Base-by-base conservation (phyloP, 306 rosid species). In the Sophora flavescens region DNA sequence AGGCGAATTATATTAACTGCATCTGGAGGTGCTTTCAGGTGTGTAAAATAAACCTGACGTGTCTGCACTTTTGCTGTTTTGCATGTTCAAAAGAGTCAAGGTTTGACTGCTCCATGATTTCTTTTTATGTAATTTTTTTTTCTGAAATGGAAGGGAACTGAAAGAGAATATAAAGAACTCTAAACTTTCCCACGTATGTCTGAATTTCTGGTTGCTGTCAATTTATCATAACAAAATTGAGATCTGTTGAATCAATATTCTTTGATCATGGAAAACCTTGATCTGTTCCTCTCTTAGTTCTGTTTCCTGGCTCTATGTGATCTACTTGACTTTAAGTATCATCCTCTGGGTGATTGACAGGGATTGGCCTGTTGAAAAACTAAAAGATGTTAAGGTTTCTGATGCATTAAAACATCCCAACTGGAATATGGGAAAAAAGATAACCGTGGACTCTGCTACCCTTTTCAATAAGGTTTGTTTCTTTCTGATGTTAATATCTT, bases 341-440 rank as follows among this genome's bases (percentile, higher is more conserved):
- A 13, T 39, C 26, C 47, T 5, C 54, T 71, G 50, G 48, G 7
- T 76, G 78, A 59, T 57, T 72, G 70, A 41, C 84, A 95, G 99
- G 89, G 99, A 95, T 86, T 92, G 59, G 93, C 97, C 99, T 2
- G 99, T 92, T 80, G 97, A 95, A 3, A 95, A 95, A 66, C 84
- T 95, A 70, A 92, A 92, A 87, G 99, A 92, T 16, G 99, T 92
- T 75, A 95, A 89, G 81, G 99, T 95, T 70, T 97, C 98, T 57
- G 99, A 95, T 84, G 97, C 99, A 42, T 85, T 95, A 83, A 95
- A 95, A 73, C 99, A 95, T 86, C 99, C 99, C 6, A 95, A 95
- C 92, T 95, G 99, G 99, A 92, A 67, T 81, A 95, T 95, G 99
- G 99, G 99, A 51, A 95, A 95, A 76, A 95, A 95, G 87, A 95